Evolutionary conservation across 1,139 yeast genomes (phyloP).

Genomic region (Hyphopichia buzzinii): DNA sequence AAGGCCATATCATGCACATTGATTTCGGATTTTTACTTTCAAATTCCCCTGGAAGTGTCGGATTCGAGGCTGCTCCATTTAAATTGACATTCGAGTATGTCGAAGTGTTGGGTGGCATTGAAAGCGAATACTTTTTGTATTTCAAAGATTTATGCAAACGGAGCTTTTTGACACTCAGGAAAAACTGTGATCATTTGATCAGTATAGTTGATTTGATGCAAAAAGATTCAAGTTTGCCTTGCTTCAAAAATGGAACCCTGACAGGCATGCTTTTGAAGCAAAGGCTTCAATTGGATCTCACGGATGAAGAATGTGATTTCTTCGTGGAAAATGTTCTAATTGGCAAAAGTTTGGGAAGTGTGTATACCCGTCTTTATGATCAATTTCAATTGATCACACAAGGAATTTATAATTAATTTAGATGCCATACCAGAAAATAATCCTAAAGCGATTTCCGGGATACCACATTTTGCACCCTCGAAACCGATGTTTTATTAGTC

Average conservation of each 20-base stretch:
- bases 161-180: slow-evolving; percentile 71
- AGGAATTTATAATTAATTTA: slow-evolving; percentile 70
- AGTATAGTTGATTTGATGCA: slow-evolving; percentile 91
- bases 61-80: slow-evolving; percentile 97
- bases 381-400: slow-evolving; percentile 93
- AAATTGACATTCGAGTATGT: slow-evolving; percentile 85
- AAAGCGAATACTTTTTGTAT: slow-evolving; percentile 53
- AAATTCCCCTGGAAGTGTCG: slow-evolving; percentile 94
- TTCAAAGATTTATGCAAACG: slow-evolving; percentile 64
- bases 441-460: not conserved
- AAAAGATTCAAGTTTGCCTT: slow-evolving; percentile 83
- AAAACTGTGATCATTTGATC: slow-evolving; percentile 68
- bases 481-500: no score
- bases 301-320: slow-evolving; percentile 68
- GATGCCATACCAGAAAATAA: not conserved
- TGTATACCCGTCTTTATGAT: slow-evolving; percentile 88
- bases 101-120: slow-evolving; percentile 79
- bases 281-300: slow-evolving; percentile 72
- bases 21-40: slow-evolving; percentile 93
- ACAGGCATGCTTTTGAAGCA: slow-evolving; percentile 77
- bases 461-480: not conserved
- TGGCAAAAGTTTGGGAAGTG: slow-evolving; percentile 80
- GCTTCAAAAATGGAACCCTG: slow-evolving; percentile 83
- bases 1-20: slow-evolving; percentile 92
- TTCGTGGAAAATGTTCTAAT: slow-evolving; percentile 76